Evolutionary conservation across 192 early-diverging fungal genomes (phyloP), one percentile per base, ranked within the genome.

Genomic region (Rhizoclosmatium sp.): DNA sequence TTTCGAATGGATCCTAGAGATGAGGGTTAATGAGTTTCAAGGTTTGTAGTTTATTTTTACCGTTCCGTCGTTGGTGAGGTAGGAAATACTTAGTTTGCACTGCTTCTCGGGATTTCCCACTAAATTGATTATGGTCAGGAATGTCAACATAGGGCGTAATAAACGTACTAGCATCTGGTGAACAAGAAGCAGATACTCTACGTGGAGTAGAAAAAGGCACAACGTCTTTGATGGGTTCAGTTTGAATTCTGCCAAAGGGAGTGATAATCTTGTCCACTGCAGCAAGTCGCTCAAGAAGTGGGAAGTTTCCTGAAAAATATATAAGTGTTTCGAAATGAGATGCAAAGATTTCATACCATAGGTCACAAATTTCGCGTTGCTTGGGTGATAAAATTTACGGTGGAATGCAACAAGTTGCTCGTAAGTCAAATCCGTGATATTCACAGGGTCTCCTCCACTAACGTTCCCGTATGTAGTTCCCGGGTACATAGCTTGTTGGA

Each of bases 401-500:
- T 99, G 97, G 84, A 97, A 99, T 19, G 88, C 86, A 4, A 93
- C 84, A 10, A 99, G 86, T 74, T 93, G 88, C 60, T 92, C 87
- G 80, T 97, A 91, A 2, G 95, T 95, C 79, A 99, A 87, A 69
- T 97, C 91, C 0, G 95, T 92, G 69, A 99, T 99, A 65, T 87
- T 77, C 23, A 84, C 86, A 16, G 97, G 97, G 77, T 99, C 96
- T 54, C 97, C 97, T 64, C 97, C 97, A 76, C 94, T 95, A 78
- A 91, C 89, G 78, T 91, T 76, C 76, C 86, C 85, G 85, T 98
- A 98, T 12, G 92, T 93, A 4, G 95, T 93, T 56, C 88, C 91
- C 0, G 94, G 92, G 79, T 92, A 97, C 88, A 99, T 88, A 65
- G 90, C 83, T 86, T 96, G 92, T 71, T 96, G 94, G 14, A 84